Base-by-base conservation (phyloP, 805 yeast genomes). In the Candida odintsovae region DNA sequence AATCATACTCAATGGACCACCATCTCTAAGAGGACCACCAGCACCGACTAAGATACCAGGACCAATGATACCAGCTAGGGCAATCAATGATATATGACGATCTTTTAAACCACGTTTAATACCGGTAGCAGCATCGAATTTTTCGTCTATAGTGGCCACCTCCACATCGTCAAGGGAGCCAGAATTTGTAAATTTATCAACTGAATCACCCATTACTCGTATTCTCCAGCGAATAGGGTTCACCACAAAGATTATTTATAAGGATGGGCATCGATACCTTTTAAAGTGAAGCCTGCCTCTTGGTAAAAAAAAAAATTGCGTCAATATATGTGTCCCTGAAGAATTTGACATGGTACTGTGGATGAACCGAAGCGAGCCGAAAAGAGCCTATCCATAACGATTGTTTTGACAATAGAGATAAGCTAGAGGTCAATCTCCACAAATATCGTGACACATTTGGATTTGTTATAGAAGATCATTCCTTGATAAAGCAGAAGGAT, bases 21-120 rank as follows among this genome's bases (percentile, higher is more conserved):
- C 78, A 31, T 69, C 63, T 13, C 68, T 57, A 18, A 79, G 61
- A 1, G 81, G 79, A 15, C 68, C 58, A 10, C 81, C 80, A 41
- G 82, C 73, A 44, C 80, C 78, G 8, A 79, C 70, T 36, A 77
- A 64, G 38, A 75, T 75, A 49, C 84, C 84, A 0, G 84, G 84
- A 0, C 85, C 85, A 50, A 79, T 76, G 38, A 79, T 73, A 35
- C 83, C 83, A 22, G 81, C 80, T 11, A 77, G 55, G 1, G 80
- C 79, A 43, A 77, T 68, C 41, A 77, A 56, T 3, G 80, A 70
- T 26, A 77, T 66, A 53, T 76, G 81, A 46, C 81, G 64, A 50
- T 76, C 75, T 50, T 76, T 77, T 22, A 77, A 62, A 8, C 68
- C 75, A 50, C 77, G 64, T 46, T 72, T 73, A 23, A 75, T 62